Base-by-base conservation (phyloP, 108 stramenopile genomes). In the Mediolabrus comicus region DNA sequence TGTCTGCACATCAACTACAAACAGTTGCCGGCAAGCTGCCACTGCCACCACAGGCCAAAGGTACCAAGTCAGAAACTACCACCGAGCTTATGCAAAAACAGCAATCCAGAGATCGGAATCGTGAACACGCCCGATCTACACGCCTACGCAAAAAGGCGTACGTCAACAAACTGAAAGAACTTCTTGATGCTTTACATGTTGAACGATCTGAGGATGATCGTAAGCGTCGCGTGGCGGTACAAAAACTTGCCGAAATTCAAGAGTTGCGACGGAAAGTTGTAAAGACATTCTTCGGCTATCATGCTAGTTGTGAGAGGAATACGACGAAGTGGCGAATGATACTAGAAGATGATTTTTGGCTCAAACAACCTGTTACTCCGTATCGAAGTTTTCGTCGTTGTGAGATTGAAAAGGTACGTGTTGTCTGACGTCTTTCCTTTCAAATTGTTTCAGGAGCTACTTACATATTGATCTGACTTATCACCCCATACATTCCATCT, bases 121-220 rank as follows among this genome's bases (percentile, higher is more conserved):
- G 96, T 27, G 97, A 96, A 80, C 95, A 98, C 69, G 97, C 97
- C 13, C 68, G 92, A 26, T 97, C 92, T 38, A 97, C 97, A 8
- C 84, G 97, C 32, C 86, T 96, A 7, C 88, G 96, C 5, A 98
- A 98, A 77, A 98, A 98, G 69, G 96, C 95, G 13, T 97, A 97
- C 79, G 85, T 98, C 17, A 80, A 82, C 59, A 95, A 94, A 69
- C 83, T 98, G 16, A 94, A 96, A 72, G 93, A 93, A 74, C 77
- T 95, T 19, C 89, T 97, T 7, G 95, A 95, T 46, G 81, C 90
- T 26, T 61, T 98, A 35, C 85, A 86, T 66, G 75, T 79, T 24
- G 89, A 92, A 65, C 78, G 92, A 28, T 84, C 80, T 13, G 90
- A 91, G 70, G 92, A 94, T 78, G 83, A 81, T 8, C 74, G 86